phyloP scores from a whole-genome alignment of 148 eudicot genomes.

The Oxyria digyna region DNA sequence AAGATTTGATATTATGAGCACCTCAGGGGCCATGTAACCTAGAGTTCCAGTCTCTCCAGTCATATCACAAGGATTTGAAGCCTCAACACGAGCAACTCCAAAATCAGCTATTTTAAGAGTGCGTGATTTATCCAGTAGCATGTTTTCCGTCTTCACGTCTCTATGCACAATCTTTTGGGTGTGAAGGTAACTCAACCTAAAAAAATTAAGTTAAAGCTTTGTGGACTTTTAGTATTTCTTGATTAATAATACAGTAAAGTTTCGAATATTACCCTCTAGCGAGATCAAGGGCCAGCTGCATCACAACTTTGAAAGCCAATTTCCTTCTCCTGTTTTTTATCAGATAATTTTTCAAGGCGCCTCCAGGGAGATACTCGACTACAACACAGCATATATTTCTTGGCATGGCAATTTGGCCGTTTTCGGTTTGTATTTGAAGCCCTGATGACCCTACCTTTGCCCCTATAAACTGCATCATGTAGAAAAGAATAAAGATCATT shows the following conservation, averaged over 20 bases:
- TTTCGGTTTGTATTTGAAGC: constrained; percentile 62
- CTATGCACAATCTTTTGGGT: constrained; percentile 91
- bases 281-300: constrained; percentile 77
- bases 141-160: constrained; percentile 97
- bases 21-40: constrained; percentile 99
- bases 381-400: constrained; percentile 72
- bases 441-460: constrained; percentile 81
- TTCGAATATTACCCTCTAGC: constrained; percentile 58
- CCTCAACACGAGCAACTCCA: constrained; percentile 99
- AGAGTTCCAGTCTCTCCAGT: constrained; percentile 98
- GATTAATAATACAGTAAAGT: not conserved
- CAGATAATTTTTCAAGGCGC: constrained; percentile 63
- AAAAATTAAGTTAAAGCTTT: too few species aligned
- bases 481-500: not conserved
- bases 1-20: constrained; percentile 8
- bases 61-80: constrained; percentile 96
- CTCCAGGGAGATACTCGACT: constrained; percentile 78
- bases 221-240: too few species aligned
- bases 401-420: constrained; percentile 74
- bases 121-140: constrained; percentile 85
- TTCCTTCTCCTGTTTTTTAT: constrained; percentile 70
- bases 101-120: constrained; percentile 94
- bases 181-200: constrained; percentile 89
- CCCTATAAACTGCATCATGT: constrained; percentile 59
- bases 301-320: constrained; percentile 68